phyloP scores from a whole-genome alignment of 106 monocot genomes.

The Posidonia australis region DNA sequence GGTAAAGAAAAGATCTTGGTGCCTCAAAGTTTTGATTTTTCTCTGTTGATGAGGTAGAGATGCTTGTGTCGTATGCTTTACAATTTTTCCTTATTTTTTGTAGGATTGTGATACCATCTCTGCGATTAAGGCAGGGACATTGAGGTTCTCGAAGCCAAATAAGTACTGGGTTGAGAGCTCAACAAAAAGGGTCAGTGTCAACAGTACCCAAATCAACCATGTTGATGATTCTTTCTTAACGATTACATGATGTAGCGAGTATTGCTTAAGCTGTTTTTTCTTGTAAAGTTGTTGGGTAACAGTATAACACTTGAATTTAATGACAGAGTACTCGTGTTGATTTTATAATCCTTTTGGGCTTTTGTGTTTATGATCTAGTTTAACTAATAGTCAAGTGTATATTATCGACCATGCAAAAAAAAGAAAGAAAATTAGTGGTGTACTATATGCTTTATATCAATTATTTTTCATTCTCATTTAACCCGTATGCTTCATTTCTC shows the following conservation, averaged over 20 bases:
- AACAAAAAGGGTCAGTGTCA: constrained; percentile 71
- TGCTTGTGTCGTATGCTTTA: not conserved
- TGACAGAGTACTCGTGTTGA: too few species aligned
- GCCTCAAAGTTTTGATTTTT: not conserved
- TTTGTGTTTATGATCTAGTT: too few species aligned
- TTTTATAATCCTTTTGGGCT: too few species aligned
- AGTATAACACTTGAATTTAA: too few species aligned
- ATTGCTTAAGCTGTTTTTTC: too few species aligned
- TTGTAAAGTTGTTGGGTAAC: too few species aligned
- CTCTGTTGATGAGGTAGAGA: not conserved
- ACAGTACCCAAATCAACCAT: too few species aligned
- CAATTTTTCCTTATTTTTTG: not conserved
- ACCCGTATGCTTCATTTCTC: not conserved
- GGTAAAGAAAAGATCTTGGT: constrained; percentile 19
- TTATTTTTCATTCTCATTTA: not conserved
- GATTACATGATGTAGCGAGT: too few species aligned
- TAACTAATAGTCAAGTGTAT: too few species aligned
- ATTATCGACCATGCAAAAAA: not conserved
- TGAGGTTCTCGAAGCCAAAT: constrained; percentile 69
- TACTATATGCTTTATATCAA: not conserved
- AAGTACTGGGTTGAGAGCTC: constrained; percentile 96
- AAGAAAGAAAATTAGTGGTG: not conserved
- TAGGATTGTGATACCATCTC: constrained; percentile 67
- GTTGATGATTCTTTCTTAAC: too few species aligned
- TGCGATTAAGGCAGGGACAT: constrained; percentile 49